Base-by-base conservation (phyloP, 306 rosid genomes). In the Hippophae rhamnoides region DNA sequence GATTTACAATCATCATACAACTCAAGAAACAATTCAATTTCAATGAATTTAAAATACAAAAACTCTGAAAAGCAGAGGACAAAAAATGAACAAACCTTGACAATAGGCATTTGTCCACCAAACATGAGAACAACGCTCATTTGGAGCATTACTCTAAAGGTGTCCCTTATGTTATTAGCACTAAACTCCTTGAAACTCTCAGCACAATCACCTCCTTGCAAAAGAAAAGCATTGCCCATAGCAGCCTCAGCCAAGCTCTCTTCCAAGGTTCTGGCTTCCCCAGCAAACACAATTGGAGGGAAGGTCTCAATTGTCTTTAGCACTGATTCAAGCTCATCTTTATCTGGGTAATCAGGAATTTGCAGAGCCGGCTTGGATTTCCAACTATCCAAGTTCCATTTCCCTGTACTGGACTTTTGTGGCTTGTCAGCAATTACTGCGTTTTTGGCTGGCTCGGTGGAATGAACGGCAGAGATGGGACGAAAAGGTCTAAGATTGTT, bases 151-250 rank as follows among this genome's bases (percentile, higher is more conserved):
- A 84, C 62, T 65, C 87, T 76, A 58, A 81, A 84, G 3, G 92
- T 81, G 40, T 85, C 93, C 76, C 94, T 75, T 5, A 85, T 85
- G 54, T 85, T 64, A 27, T 85, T 85, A 6, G 77, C 94, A 18
- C 86, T 79, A 55, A 85, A 85, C 82, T 85, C 94, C 78, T 85
- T 85, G 73, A 85, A 82, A 63, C 90, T 84, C 84, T 84, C 90
- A 0, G 90, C 90, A 10, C 90, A 84, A 55, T 84, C 92, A 7
- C 89, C 94, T 9, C 94, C 94, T 47, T 85, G 86, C 67, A 85
- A 69, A 9, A 85, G 79, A 26, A 85, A 85, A 10, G 89, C 94
- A 13, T 79, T 85, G 0, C 94, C 94, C 79, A 77, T 56, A 13
- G 94, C 89, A 0, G 94, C 94, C 51, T 85, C 89, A 0, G 80